A percentile compares a stretch with the other conserved stretches of the same genome.
These are phyloP conservation scores for Lactarius hatsudake DNA, from an alignment of 768 basidiomycete genomes.

Conservation along the genomic window DNA sequence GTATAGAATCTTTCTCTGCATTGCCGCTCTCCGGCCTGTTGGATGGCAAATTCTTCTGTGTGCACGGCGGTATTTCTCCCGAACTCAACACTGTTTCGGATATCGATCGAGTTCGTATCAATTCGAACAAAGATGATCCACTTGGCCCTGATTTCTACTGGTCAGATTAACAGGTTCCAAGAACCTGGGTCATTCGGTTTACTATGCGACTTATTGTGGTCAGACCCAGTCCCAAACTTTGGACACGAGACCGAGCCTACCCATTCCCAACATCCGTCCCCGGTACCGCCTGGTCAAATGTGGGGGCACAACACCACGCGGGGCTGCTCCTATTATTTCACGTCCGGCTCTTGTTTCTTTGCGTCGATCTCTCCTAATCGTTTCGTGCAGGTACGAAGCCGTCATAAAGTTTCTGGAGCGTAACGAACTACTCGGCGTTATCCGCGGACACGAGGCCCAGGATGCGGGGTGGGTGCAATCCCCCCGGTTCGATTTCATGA, in stretches of 20 bases:
- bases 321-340: conserved; percentile 91
- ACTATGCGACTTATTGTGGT: conserved; percentile 94
- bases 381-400: conserved; percentile 63
- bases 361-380: not conserved
- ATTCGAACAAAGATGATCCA: not conserved
- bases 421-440: conserved; percentile 87
- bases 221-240: conserved; percentile 88
- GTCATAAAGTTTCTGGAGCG: conserved; percentile 92
- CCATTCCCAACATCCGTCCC: conserved; percentile 42
- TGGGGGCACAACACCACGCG: conserved; percentile 81
- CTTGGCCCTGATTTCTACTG: conserved; percentile 10
- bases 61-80: conserved; percentile 94
- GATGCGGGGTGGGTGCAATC: conserved; percentile 72
- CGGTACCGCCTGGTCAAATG: conserved; percentile 53
- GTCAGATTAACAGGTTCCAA: conserved; percentile 83
- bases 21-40: conserved; percentile 90
- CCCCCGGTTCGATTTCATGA: not conserved
- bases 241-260: conserved; percentile 68
- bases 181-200: conserved; percentile 92
- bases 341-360: conserved; percentile 50
- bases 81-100: conserved; percentile 79
- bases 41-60: conserved; percentile 95
- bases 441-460: conserved; percentile 96
- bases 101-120: conserved; percentile 52
- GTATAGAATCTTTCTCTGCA: conserved; percentile 84